These are phyloP conservation scores for Talaromyces sp. DNA, from an alignment of 2,329 filamentous ascomycete genomes.

Conservation along the genomic window DNA sequence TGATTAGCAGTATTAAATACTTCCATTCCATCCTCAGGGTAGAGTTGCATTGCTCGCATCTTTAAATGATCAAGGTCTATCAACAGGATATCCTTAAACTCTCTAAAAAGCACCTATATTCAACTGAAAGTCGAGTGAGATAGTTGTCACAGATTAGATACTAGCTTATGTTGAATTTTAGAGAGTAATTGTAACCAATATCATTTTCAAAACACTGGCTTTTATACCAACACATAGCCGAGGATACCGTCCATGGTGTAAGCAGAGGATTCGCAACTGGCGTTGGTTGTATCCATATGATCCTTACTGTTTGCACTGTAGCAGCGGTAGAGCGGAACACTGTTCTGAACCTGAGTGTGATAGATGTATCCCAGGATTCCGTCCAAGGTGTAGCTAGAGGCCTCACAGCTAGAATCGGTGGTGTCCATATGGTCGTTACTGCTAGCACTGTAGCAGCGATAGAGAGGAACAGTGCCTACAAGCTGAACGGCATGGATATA, in stretches of 20 bases:
- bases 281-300: constrained; percentile 2
- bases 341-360: neutral
- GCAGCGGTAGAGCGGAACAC: constrained; percentile 1
- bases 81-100: too few relatives aligned
- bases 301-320: neutral
- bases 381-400: neutral
- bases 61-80: too few relatives aligned
- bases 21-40: too few relatives aligned
- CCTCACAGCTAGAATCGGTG: neutral
- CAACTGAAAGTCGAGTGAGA: neutral
- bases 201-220: neutral
- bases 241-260: neutral
- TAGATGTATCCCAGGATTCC: constrained; percentile 1
- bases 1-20: too few relatives aligned
- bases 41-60: too few relatives aligned
- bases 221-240: neutral
- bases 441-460: constrained; percentile 1
- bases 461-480: constrained; percentile 1
- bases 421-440: constrained; percentile 1
- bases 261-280: neutral
- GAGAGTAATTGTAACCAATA: neutral
- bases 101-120: too few relatives aligned
- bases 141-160: neutral
- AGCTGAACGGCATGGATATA: neutral
- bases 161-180: neutral